These are phyloP conservation scores for Akanthomyces dipterigenus DNA, from an alignment of 2,329 filamentous ascomycete genomes.

Conservation along the genomic window DNA sequence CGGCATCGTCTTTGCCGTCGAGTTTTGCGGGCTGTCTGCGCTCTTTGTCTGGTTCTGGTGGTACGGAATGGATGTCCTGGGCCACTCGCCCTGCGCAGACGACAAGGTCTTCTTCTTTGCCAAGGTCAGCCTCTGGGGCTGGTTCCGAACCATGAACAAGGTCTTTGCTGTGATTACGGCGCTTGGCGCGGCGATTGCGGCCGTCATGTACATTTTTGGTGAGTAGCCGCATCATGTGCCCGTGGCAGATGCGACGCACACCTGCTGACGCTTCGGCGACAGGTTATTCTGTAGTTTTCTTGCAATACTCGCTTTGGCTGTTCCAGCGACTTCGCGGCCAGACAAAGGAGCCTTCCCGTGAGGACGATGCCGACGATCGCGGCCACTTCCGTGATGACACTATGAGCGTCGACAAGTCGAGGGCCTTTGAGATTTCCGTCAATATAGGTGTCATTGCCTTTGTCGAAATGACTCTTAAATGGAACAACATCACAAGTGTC, in stretches of 20 bases:
- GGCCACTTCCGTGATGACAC: neutral
- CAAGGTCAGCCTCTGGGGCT: constrained; percentile 21
- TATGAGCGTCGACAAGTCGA: neutral
- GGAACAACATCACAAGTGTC: constrained; percentile 19
- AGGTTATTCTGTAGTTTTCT: neutral
- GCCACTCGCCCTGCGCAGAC: constrained; percentile 14
- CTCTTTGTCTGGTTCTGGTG: constrained; percentile 21
- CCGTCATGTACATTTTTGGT: constrained; percentile 13
- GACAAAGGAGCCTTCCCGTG: neutral
- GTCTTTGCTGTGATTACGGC: constrained; percentile 16
- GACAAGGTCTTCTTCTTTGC: constrained; percentile 24
- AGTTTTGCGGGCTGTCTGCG: constrained; percentile 15
- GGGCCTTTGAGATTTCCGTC: constrained; percentile 14
- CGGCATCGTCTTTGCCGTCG: constrained; percentile 15
- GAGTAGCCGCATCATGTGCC: neutral
- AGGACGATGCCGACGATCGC: neutral
- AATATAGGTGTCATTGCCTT: constrained; percentile 21
- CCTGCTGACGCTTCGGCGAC: neutral
- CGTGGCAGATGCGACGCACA: no score
- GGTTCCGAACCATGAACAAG: constrained; percentile 21
- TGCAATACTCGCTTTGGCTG: neutral
- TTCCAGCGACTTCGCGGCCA: neutral
- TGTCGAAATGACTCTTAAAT: constrained; percentile 20
- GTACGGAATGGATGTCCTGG: constrained; percentile 20
- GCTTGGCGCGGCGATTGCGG: constrained; percentile 9